phyloP scores from a whole-genome alignment of 257 asterid genomes.

The Solanum megistacrolobum region DNA sequence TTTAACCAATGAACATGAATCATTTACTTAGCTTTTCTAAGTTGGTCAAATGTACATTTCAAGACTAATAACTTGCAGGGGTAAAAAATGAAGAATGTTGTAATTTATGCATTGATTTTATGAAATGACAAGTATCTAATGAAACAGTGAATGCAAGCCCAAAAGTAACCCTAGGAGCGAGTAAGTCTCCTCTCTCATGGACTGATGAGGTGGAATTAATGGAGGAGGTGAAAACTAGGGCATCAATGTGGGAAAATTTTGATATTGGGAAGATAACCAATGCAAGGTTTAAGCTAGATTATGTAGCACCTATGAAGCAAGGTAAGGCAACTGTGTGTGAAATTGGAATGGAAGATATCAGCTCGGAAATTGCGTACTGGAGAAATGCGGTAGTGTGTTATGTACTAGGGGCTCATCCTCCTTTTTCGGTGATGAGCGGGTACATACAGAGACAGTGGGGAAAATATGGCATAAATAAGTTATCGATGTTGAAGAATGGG shows the following conservation, averaged over 20 bases:
- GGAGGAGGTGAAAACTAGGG: neutral
- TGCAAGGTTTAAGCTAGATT: neutral
- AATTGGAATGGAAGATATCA: neutral
- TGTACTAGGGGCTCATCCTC: neutral
- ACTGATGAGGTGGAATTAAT: neutral
- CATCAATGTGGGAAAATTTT: neutral
- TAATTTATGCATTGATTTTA: too few relatives aligned
- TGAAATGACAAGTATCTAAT: too few relatives aligned
- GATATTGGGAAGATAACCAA: neutral
- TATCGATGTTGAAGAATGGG: neutral
- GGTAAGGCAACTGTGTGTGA: neutral
- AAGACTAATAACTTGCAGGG: too few relatives aligned
- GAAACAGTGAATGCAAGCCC: too few relatives aligned
- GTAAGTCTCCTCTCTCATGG: neutral
- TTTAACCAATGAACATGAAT: too few relatives aligned
- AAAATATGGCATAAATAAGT: too few relatives aligned
- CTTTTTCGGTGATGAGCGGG: neutral
- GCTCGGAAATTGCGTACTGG: neutral
- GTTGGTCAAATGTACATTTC: too few relatives aligned
- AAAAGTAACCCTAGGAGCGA: too few relatives aligned
- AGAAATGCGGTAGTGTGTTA: neutral
- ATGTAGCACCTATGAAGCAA: neutral
- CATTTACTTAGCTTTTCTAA: too few relatives aligned
- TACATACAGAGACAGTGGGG: neutral
- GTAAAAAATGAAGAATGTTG: too few relatives aligned